Evolutionary conservation across 495 filamentous ascomycete genomes (phyloP).

Genomic region (Diplogelasinospora grovesii): DNA sequence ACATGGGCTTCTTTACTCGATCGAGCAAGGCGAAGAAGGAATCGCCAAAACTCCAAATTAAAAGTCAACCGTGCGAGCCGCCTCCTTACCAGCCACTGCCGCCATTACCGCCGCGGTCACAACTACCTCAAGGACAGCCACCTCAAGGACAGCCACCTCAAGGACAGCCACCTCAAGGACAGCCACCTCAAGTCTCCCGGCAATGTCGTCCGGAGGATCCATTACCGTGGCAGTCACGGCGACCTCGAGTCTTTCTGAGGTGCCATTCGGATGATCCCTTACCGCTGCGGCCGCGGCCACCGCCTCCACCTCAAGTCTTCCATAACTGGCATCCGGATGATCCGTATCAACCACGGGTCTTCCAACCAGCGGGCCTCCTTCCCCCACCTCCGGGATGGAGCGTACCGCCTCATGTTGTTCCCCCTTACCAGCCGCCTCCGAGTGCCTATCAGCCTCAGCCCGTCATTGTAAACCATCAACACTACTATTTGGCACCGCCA

Average conservation of each 20-base stretch:
- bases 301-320: slow-evolving; percentile 8
- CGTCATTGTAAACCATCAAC: slow-evolving; percentile 43
- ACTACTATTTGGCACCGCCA: slow-evolving; percentile 37
- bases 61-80: slow-evolving; percentile 8
- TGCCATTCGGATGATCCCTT: no score
- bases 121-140: no score
- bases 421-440: slow-evolving; percentile 24
- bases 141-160: no score
- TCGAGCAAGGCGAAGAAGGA: slow-evolving; percentile 38
- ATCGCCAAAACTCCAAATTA: slow-evolving; percentile 12
- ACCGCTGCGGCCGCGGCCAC: no score
- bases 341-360: slow-evolving; percentile 14
- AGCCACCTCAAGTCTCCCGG: no score
- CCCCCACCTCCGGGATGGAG: slow-evolving; percentile 31
- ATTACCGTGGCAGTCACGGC: no score
- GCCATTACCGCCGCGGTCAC: slow-evolving; percentile 11
- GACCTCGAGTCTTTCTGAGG: no score
- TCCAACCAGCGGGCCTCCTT: slow-evolving; percentile 29
- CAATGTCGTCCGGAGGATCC: no score
- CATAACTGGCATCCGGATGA: slow-evolving; percentile 19
- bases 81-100: slow-evolving; percentile 9
- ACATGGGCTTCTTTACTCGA: slow-evolving; percentile 42
- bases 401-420: slow-evolving; percentile 5
- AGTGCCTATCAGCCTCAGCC: slow-evolving; percentile 23
- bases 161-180: no score